These are phyloP conservation scores for Gracilariopsis chorda DNA, from an alignment of 23 red algal species.

Conservation along the genomic window DNA sequence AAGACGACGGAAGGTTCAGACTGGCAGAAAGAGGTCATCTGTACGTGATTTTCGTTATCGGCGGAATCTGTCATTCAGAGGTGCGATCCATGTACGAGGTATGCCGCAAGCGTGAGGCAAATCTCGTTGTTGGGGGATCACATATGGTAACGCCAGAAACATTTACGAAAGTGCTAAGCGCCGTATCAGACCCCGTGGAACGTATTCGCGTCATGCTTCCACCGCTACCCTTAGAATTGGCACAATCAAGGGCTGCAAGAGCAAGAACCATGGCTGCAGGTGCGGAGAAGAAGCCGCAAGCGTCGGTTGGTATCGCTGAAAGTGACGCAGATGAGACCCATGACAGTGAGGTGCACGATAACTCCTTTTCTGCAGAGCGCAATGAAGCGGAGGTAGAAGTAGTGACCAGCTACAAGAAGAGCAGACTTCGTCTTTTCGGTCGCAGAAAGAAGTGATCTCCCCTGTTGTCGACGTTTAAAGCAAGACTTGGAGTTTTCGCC, in stretches of 20 bases:
- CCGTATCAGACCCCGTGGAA: conserved; percentile 56
- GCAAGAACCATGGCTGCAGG: conserved; percentile 38
- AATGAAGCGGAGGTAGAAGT: conserved; percentile 44
- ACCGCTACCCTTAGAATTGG: conserved; percentile 56
- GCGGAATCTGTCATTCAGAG: conserved; percentile 73
- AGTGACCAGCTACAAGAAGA: conserved; percentile 55
- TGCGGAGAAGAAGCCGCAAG: neutral
- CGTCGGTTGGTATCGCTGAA: neutral
- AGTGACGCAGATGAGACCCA: neutral
- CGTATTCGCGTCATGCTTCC: conserved; percentile 75
- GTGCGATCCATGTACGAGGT: conserved; percentile 74
- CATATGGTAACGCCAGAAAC: conserved; percentile 47
- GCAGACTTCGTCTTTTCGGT: conserved; percentile 35
- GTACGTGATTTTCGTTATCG: conserved; percentile 75
- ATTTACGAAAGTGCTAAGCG: conserved; percentile 38
- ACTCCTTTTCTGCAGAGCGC: neutral
- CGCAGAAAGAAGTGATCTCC: conserved; percentile 43
- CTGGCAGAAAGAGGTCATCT: conserved; percentile 56
- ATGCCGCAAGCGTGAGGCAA: conserved; percentile 42
- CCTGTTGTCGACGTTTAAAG: too few relatives aligned
- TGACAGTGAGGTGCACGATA: neutral
- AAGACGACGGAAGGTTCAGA: conserved; percentile 34
- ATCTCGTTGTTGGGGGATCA: conserved; percentile 71
- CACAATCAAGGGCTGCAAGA: conserved; percentile 45
- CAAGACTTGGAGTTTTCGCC: too few relatives aligned